These are phyloP conservation scores for Amanita subjunquillea DNA, from an alignment of 768 basidiomycete genomes.

Conservation along the genomic window DNA sequence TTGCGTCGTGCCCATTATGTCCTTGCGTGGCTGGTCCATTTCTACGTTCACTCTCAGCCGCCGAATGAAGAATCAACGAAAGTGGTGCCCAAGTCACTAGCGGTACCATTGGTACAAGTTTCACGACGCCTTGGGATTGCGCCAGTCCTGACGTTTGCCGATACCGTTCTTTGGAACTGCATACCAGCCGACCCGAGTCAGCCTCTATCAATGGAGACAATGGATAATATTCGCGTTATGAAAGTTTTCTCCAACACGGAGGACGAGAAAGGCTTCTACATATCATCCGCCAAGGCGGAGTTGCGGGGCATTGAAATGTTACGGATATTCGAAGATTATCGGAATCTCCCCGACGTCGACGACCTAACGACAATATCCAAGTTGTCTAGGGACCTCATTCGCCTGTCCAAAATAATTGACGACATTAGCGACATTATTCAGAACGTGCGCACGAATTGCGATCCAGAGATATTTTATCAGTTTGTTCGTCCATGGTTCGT, in stretches of 20 bases:
- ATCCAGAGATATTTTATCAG: conserved; percentile 86
- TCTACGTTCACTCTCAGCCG: conserved; percentile 80
- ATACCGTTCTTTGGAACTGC: conserved; percentile 94
- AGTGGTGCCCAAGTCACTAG: conserved; percentile 64
- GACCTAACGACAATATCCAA: conserved; percentile 56
- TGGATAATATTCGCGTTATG: conserved; percentile 65
- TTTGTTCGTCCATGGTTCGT: conserved; percentile 88
- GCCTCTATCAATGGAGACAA: conserved; percentile 34
- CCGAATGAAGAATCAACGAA: conserved; percentile 26
- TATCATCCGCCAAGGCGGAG: conserved; percentile 76
- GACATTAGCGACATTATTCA: conserved; percentile 64
- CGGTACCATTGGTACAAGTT: conserved; percentile 68
- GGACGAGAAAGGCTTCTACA: conserved; percentile 81
- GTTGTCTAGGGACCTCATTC: conserved; percentile 61
- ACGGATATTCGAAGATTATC: conserved; percentile 79
- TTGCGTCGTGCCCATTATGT: conserved; percentile 85
- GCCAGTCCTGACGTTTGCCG: conserved; percentile 91
- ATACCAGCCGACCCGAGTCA: conserved; percentile 43
- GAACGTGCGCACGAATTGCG: conserved; percentile 58
- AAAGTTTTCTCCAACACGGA: conserved; percentile 78
- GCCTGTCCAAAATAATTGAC: conserved; percentile 59
- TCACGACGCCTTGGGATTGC: conserved; percentile 77
- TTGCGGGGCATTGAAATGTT: conserved; percentile 81
- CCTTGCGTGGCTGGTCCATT: conserved; percentile 81
- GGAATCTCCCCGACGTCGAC: conserved; percentile 58